These are phyloP conservation scores for Xylaria arbuscula DNA, from an alignment of 2,329 filamentous ascomycete genomes.

Conservation along the genomic window DNA sequence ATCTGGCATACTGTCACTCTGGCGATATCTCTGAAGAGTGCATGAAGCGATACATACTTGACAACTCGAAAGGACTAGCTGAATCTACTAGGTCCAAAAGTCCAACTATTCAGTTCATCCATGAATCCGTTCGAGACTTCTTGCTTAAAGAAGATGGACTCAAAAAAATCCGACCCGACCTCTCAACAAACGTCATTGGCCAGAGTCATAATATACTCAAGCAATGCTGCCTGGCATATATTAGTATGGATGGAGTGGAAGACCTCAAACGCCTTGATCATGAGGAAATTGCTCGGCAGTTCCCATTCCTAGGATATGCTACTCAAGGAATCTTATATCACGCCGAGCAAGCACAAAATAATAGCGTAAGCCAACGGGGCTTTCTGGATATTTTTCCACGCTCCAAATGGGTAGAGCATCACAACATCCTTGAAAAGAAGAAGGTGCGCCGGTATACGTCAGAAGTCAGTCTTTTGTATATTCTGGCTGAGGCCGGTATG, in stretches of 20 bases:
- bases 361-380: neutral
- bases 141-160: slow-evolving; percentile 54
- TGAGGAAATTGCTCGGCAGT: neutral
- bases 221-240: slow-evolving; percentile 26
- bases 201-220: slow-evolving; percentile 54
- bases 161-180: slow-evolving; percentile 47
- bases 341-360: slow-evolving; percentile 28
- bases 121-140: slow-evolving; percentile 63
- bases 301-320: slow-evolving; percentile 40
- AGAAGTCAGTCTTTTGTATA: slow-evolving; percentile 26
- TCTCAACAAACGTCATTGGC: slow-evolving; percentile 54
- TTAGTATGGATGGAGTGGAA: slow-evolving; percentile 1
- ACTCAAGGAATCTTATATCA: slow-evolving; percentile 32
- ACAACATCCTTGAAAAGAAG: neutral
- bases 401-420: slow-evolving; percentile 9
- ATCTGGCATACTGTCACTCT: neutral
- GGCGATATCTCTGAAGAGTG: neutral
- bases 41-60: slow-evolving; percentile 53
- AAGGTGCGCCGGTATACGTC: slow-evolving; percentile 7
- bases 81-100: slow-evolving; percentile 53
- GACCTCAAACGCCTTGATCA: neutral
- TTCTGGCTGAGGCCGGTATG: slow-evolving; percentile 19
- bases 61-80: slow-evolving; percentile 62
- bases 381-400: slow-evolving; percentile 20
- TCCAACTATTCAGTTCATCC: slow-evolving; percentile 63